Evolutionary conservation across 768 basidiomycete species (phyloP).

Genomic region (Leucogyrophana mollusca): DNA sequence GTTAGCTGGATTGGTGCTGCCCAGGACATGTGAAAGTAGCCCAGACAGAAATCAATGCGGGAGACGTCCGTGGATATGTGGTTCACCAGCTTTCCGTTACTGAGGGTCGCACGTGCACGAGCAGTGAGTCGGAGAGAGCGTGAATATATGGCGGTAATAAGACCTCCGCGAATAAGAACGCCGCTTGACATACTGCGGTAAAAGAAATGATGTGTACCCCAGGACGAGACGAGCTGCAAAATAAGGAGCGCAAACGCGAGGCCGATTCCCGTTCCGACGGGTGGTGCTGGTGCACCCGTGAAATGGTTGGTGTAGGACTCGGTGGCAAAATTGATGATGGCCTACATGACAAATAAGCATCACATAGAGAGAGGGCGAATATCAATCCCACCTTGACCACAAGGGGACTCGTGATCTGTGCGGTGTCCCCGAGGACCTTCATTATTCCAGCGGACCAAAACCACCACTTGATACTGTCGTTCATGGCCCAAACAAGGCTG

Average conservation of each 20-base stretch:
- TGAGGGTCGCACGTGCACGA: conserved; percentile 73
- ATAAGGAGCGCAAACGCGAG: conserved; percentile 67
- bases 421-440: conserved; percentile 64
- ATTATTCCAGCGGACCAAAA: conserved; percentile 71
- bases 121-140: conserved; percentile 75
- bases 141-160: conserved; percentile 85
- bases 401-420: conserved; percentile 73
- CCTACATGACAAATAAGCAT: conserved; percentile 31
- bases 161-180: conserved; percentile 77
- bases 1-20: conserved; percentile 73
- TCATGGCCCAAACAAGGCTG: conserved; percentile 68
- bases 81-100: conserved; percentile 89
- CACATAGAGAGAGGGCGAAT: neutral
- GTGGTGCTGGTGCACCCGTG: conserved; percentile 35
- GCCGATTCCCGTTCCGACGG: conserved; percentile 65
- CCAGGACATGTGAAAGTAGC: conserved; percentile 83
- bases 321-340: conserved; percentile 68
- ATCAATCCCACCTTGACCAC: conserved; percentile 69
- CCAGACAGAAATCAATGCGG: conserved; percentile 83
- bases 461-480: conserved; percentile 75
- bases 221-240: conserved; percentile 64
- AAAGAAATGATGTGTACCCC: conserved; percentile 82
- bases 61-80: conserved; percentile 93
- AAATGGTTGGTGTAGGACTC: conserved; percentile 55
- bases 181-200: conserved; percentile 73